Conservation (phyloP, 768 basidiomycete species). For the Gloeopeniophorella convolvens region DNA sequence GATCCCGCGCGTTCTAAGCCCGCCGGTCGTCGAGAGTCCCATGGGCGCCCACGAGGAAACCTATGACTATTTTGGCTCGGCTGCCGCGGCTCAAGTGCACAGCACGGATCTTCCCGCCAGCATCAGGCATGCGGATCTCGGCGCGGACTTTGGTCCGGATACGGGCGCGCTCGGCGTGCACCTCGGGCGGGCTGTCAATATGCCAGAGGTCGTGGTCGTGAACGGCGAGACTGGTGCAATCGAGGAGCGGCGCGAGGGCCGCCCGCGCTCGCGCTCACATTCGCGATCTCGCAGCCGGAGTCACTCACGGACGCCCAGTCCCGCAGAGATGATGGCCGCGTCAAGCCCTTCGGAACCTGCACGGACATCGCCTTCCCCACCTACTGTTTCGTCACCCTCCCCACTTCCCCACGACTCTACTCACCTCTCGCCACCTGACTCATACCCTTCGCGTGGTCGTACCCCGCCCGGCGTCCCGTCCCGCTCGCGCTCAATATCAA, state of each 20-base stretch:
- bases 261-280: slow-evolving; percentile 10
- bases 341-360: slow-evolving; percentile 9
- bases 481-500: slow-evolving; percentile 26
- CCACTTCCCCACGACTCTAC: slow-evolving; percentile 21
- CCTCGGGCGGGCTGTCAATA: slow-evolving; percentile 12
- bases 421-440: slow-evolving; percentile 20
- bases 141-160: slow-evolving; percentile 9
- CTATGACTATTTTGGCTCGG: slow-evolving; percentile 9
- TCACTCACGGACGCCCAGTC: slow-evolving; percentile 21
- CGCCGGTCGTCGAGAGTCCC: slow-evolving; percentile 4
- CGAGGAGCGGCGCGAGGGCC: slow-evolving; percentile 13
- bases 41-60: slow-evolving; percentile 11
- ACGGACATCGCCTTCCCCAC: slow-evolving; percentile 11
- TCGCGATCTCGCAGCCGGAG: slow-evolving; percentile 16
- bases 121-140: slow-evolving; percentile 7
- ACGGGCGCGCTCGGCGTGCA: slow-evolving; percentile 13
- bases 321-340: slow-evolving; percentile 11
- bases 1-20: slow-evolving; percentile 9
- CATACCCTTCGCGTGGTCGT: slow-evolving; percentile 23
- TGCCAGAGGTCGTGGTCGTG: slow-evolving; percentile 20
- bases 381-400: slow-evolving; percentile 11
- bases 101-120: background rate
- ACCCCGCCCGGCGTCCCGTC: slow-evolving; percentile 8
- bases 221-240: slow-evolving; percentile 18
- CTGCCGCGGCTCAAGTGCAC: slow-evolving; percentile 5